phyloP scores from a whole-genome alignment of 192 early-diverging fungal species.

The Coemansia sp. region DNA sequence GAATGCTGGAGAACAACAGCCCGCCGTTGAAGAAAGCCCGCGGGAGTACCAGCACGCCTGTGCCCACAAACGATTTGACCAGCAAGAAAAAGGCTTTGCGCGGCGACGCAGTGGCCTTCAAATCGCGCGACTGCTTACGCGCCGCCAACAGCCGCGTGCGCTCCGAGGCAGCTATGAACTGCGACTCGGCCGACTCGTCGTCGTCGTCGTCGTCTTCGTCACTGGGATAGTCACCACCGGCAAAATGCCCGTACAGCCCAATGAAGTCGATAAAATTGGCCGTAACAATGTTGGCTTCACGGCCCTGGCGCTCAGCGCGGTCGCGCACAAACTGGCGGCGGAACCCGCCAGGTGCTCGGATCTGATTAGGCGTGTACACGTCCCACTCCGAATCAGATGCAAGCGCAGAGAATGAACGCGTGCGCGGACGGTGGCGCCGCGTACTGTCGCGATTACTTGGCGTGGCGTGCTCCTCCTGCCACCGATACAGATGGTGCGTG shows the following conservation, averaged over 20 bases:
- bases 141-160: conserved; percentile 14
- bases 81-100: conserved; percentile 74
- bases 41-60: conserved; percentile 72
- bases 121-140: conserved; percentile 27
- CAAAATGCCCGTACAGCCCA: conserved; percentile 90
- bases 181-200: conserved; percentile 48
- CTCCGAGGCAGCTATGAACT: conserved; percentile 8
- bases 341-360: conserved; percentile 81
- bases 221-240: conserved; percentile 85
- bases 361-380: conserved; percentile 53
- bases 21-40: conserved; percentile 77
- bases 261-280: conserved; percentile 94
- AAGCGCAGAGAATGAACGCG: conserved; percentile 38
- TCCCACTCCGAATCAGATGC: conserved; percentile 59
- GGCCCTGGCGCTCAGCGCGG: conserved; percentile 65
- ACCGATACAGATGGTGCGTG: conserved; percentile 88
- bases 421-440: conserved; percentile 26
- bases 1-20: conserved; percentile 58
- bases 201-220: conserved; percentile 67
- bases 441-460: conserved; percentile 8
- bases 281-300: conserved; percentile 66
- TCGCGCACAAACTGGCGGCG: conserved; percentile 79
- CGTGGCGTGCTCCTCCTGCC: conserved; percentile 61
- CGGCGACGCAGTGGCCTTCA: conserved; percentile 59
- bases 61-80: conserved; percentile 79